Conservation (phyloP, 495 filamentous ascomycete genomes). For the Chaetomium tenue region DNA sequence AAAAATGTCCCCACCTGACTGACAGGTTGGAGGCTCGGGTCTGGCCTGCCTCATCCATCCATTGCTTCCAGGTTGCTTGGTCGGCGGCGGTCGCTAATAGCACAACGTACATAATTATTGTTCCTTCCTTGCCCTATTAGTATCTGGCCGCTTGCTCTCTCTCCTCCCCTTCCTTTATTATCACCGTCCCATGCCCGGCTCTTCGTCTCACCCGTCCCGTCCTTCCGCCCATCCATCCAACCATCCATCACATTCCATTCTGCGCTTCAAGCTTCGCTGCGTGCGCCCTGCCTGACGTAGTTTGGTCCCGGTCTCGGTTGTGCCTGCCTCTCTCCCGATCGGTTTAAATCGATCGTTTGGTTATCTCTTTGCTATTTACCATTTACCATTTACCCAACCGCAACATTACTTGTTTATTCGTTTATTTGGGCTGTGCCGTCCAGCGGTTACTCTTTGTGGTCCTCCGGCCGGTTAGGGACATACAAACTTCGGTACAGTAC, state of each 20-base stretch:
- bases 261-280: slow-evolving; percentile 8
- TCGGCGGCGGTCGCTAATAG: background rate
- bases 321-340: slow-evolving; percentile 4
- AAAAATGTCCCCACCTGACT: slow-evolving; percentile 22
- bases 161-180: background rate
- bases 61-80: background rate
- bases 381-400: background rate
- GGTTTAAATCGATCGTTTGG: slow-evolving; percentile 23
- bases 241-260: slow-evolving; percentile 2
- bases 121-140: slow-evolving; percentile 8
- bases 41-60: slow-evolving; percentile 11
- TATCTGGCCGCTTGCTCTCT: background rate
- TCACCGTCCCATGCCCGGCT: slow-evolving; percentile 7
- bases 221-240: slow-evolving; percentile 11
- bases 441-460: slow-evolving; percentile 15
- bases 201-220: slow-evolving; percentile 17
- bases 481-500: slow-evolving; percentile 23
- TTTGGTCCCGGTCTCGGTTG: background rate
- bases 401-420: slow-evolving; percentile 1
- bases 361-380: slow-evolving; percentile 18
- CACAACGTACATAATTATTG: background rate
- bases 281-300: slow-evolving; percentile 15
- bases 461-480: slow-evolving; percentile 22
- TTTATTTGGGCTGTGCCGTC: slow-evolving; percentile 11
- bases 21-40: slow-evolving; percentile 19